Base-by-base conservation (phyloP, 345 rosid genomes). In the Dipteronia sinensis region DNA sequence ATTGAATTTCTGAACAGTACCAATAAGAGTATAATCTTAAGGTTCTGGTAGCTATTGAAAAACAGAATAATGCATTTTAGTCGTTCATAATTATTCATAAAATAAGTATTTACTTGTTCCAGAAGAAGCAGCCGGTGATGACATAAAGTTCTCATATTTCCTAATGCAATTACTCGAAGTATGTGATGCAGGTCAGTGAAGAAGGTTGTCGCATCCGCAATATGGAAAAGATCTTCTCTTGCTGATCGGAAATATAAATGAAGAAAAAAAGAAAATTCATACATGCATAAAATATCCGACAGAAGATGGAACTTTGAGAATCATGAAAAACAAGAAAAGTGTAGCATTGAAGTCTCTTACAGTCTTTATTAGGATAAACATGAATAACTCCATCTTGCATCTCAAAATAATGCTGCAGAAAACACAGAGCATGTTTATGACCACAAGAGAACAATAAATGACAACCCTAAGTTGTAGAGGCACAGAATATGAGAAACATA, bases 371-470 rank as follows among this genome's bases (percentile, higher is more conserved):
- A 68, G 87, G 83, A 85, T 90, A 97, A 72, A 97, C 99, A 86
- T 97, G 99, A 75, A 94, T 80, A 38, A 93, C 98, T 62, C 99
- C 99, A 83, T 97, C 98, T 86, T 85, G 89, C 98, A 92, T 97
- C 90, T 93, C 88, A 84, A 94, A 97, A 77, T 85, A 75, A 83
- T 97, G 99, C 99, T 97, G 93, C 74, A 79, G 38, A 81, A 44
- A 81, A 62, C 17, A 65, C 27, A 22, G 64, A 79, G 67, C 62
- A 74, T 67, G 51, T 78, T 68, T 75, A 74, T 6, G 53, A 61
- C 8, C 65, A 69, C 29, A 76, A 76, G 38, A 67, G 23, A n/a
- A 49, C 58, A 58, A 47, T 15, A 42, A 73, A 67, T 65, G 31
- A 76, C 38, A 47, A 61, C 2, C 34, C 17, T 40, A 40, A 42